phyloP scores from a whole-genome alignment of 805 yeast genomes.

The Hanseniaspora osmophila region DNA sequence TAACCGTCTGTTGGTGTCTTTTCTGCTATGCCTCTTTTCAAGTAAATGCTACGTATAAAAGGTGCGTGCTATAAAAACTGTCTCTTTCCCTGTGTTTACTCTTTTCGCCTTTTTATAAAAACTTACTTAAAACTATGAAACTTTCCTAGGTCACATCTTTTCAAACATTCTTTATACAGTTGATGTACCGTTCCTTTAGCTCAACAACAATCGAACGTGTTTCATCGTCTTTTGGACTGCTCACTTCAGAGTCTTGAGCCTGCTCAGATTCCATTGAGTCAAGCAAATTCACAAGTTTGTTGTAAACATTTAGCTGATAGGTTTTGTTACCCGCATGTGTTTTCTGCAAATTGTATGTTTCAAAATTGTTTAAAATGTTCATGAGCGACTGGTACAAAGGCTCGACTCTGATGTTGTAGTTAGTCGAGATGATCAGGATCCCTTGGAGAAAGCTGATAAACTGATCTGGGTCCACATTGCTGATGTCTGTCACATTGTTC shows the following conservation, averaged over 20 bases:
- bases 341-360: conserved; percentile 39
- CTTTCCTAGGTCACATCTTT: no score
- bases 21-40: no score
- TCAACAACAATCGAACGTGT: not conserved
- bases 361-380: conserved; percentile 68
- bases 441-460: conserved; percentile 64
- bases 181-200: not conserved
- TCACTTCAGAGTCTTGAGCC: conserved; percentile 6
- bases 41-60: no score
- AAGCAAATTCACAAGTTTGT: conserved; percentile 30
- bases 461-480: conserved; percentile 62
- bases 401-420: conserved; percentile 28
- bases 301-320: conserved; percentile 55
- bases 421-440: conserved; percentile 40
- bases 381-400: conserved; percentile 60
- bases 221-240: conserved; percentile 3
- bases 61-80: no score
- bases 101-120: no score
- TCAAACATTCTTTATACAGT: not conserved
- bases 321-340: conserved; percentile 39
- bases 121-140: no score
- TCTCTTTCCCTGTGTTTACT: no score
- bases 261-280: conserved; percentile 15
- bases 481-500: conserved; percentile 24
- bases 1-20: no score